Evolutionary conservation across 371 early-diverging fungal species (phyloP), one percentile per base, ranked within the genome.

Genomic region (Mucor irregularis): DNA sequence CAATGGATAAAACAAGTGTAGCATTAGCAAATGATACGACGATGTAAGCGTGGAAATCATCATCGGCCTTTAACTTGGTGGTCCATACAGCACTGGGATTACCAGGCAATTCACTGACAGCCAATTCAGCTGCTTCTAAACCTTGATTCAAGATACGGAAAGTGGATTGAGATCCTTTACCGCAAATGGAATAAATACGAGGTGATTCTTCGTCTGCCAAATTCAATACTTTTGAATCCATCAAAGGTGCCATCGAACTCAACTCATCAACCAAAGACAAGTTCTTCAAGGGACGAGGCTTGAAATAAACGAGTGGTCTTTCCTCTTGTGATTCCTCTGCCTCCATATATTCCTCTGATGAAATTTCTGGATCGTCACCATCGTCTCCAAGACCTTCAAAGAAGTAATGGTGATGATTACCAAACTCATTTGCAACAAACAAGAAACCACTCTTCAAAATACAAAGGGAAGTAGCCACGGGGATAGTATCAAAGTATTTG

Each of bases 11-110:
- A 3, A 95, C 95, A 31, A 98, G 74, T 0, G 98, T 99, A 4
- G 93, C 93, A 61, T 95, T 93, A 4, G 84, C 81, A 66, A 99
- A 97, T 0, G 96, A 93, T 0, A 97, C 94, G 13, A 96, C 87
- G 53, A 98, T 97, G 61, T 89, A 94, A 1, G 90, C 81, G 45
- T 94, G 94, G 60, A 66, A 85, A 57, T 82, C 78, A 42, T 89
- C 90, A 30, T 82, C 78, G 0, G 79, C 57, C 21, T 71, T 83
- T 24, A 90, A 66, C 43, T 90, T 90, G 9, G 93, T 88, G 0
- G 97, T 92, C 98, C 98, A 98, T 4, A 98, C 91, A 17, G 92
- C 95, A 63, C 84, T 92, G 4, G 98, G 96, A 49, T 90, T 90
- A 33, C 94, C 98, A 1, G 97, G 98, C 22, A 99, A 74, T 58